Evolutionary conservation across 441 rosid species (phyloP).

Genomic region (Kokia cookei): DNA sequence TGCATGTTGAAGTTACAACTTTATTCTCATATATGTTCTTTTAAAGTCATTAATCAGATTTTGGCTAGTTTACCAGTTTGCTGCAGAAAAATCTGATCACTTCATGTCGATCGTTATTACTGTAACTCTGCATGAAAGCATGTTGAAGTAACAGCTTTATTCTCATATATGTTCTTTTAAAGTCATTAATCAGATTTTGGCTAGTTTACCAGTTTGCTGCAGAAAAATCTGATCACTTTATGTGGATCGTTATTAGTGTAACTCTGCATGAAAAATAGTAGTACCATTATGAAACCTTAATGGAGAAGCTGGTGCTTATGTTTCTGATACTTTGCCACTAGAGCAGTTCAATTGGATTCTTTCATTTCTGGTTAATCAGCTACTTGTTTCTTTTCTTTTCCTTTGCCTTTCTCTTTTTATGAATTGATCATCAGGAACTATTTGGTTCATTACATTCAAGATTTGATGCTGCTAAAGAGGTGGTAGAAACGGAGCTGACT

Average conservation of each 20-base stretch:
- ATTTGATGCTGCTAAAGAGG: constrained; percentile 71
- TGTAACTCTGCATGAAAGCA: constrained; percentile 1
- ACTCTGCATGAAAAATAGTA: not conserved
- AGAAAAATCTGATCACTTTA: not conserved
- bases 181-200: not conserved
- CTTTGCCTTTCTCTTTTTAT: not conserved
- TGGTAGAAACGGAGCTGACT: constrained; percentile 55
- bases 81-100: not conserved
- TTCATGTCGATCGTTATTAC: not conserved
- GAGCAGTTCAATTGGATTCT: not conserved
- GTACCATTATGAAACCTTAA: not conserved
- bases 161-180: not conserved
- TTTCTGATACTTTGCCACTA: not conserved
- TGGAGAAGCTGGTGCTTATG: not conserved
- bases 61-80: constrained; percentile 1
- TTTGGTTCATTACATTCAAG: constrained; percentile 63
- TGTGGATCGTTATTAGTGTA: not conserved
- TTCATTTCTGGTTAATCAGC: not conserved
- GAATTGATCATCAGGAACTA: constrained; percentile 47
- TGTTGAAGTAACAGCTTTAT: not conserved
- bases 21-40: not conserved
- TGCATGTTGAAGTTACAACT: not conserved
- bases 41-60: not conserved
- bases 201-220: not conserved
- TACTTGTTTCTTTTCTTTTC: constrained; percentile 1